Base-by-base conservation (phyloP, 2,329 filamentous ascomycete species). In the Cytospora paraplurivora region DNA sequence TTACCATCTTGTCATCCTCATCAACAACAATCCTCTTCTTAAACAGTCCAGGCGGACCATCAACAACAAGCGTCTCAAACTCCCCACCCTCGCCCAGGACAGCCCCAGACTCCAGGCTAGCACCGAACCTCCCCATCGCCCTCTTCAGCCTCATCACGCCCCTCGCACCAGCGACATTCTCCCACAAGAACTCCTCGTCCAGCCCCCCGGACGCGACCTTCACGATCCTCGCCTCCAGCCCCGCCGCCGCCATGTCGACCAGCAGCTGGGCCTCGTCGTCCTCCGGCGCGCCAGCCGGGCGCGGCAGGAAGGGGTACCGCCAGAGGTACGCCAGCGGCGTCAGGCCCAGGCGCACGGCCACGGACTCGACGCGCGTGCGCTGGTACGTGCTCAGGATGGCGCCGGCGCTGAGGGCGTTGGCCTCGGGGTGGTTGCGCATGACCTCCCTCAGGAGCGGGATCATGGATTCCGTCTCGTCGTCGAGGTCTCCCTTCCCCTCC, bases 341-440 rank as follows among this genome's bases (percentile, higher is more conserved):
- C 13, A 99, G 83, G 2, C 90, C 90, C n/a, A 98, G 81, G 17
- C 95, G 84, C n/a, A 88, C 73, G 12, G 93, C 93, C 12, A 98
- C 88, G 63, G 91, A 94, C 78, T 99, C 95, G 56, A 99, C 90
- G n/a, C 95, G 84, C 1, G 94, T 98, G 62, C 95, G 89, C 77
- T 99, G 95, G 76, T 99, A 99, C 3, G 93, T 96, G 11, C 92
- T 96, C 44, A 98, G 78, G 66, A 99, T 97, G 21, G 95, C 95
- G 60, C 95, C 95, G 0, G 93, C 92, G 69, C 89, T 93, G 56
- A 99, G 79, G 37, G 94, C 95, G 73, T 96, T 93, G 58, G 91
- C 90, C 63, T 89, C 84, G 0, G 94, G 94, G 73, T 97, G 91
- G 1, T 79, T 81, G 11, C 76, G 72, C 72, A 88, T 84, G 64